These are phyloP conservation scores for Alnus rubra DNA, from an alignment of 306 rosid genomes.

Conservation along the genomic window DNA sequence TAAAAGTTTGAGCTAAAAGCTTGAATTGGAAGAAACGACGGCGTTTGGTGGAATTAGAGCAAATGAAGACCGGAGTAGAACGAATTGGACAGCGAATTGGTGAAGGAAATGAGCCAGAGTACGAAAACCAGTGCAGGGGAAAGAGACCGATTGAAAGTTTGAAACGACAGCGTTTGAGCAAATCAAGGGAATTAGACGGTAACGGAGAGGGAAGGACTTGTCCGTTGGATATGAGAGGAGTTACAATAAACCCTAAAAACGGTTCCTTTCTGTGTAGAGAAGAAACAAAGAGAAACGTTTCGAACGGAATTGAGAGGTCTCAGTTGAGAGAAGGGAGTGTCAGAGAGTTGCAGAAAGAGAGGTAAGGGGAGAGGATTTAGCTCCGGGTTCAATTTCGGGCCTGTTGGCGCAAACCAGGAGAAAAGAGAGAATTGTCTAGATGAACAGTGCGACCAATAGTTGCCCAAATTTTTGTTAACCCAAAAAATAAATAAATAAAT, in stretches of 20 bases:
- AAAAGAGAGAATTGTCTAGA: conserved; percentile 20
- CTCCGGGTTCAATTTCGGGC: conserved; percentile 1
- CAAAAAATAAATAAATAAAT: too few relatives aligned
- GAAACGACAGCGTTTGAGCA: conserved; percentile 25
- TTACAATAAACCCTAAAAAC: conserved; percentile 35
- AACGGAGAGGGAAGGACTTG: conserved; percentile 9
- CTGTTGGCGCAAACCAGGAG: conserved; percentile 41
- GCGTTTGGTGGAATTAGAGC: conserved; percentile 5
- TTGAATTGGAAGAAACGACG: background rate
- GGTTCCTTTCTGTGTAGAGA: background rate
- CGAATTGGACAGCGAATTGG: conserved; percentile 12
- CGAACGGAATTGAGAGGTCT: background rate
- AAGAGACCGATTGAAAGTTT: background rate
- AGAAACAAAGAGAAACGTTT: conserved; percentile 9
- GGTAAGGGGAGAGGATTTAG: background rate
- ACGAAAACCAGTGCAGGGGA: conserved; percentile 12
- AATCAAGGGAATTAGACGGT: background rate
- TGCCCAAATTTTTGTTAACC: background rate
- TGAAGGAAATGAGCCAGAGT: background rate
- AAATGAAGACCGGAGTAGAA: conserved; percentile 24
- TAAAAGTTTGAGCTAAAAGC: background rate
- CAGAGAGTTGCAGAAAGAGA: background rate
- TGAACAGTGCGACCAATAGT: conserved; percentile 4
- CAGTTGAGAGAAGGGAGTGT: background rate
- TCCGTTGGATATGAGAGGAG: background rate